phyloP scores from a whole-genome alignment of 2,329 filamentous ascomycete species.

The Colletotrichum sp. region DNA sequence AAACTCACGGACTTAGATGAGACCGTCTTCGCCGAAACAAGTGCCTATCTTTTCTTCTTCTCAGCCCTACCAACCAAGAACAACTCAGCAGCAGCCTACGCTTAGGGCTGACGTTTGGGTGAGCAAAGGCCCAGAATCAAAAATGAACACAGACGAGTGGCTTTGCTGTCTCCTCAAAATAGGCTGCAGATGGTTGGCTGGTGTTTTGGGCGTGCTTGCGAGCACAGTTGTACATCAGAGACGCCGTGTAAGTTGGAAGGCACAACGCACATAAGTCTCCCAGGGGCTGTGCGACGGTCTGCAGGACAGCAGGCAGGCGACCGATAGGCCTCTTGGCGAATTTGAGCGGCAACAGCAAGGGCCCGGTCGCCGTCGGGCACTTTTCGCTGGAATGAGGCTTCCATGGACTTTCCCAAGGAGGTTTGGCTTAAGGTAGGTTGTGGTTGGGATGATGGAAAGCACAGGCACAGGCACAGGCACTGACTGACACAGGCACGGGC shows the following conservation, averaged over 20 bases:
- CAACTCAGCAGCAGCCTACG: not conserved
- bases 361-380: not conserved
- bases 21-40: not conserved
- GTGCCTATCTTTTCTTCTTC: not conserved
- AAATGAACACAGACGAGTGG: not conserved
- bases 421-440: not conserved
- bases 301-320: not conserved
- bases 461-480: not conserved
- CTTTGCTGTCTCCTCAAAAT: conserved; percentile 1
- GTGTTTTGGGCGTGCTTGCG: not conserved
- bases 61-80: conserved; percentile 3
- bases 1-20: not conserved
- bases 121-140: not conserved
- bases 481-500: not conserved
- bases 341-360: not conserved
- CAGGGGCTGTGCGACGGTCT: not conserved
- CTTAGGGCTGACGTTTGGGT: not conserved
- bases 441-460: not conserved
- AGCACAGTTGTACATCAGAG: not conserved
- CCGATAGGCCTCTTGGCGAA: not conserved
- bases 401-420: not conserved
- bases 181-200: not conserved
- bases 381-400: not conserved
- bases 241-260: not conserved
- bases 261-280: not conserved